These are phyloP conservation scores for Leccinum pachyderme DNA, from an alignment of 1,284 basidiomycete genomes.

Conservation along the genomic window DNA sequence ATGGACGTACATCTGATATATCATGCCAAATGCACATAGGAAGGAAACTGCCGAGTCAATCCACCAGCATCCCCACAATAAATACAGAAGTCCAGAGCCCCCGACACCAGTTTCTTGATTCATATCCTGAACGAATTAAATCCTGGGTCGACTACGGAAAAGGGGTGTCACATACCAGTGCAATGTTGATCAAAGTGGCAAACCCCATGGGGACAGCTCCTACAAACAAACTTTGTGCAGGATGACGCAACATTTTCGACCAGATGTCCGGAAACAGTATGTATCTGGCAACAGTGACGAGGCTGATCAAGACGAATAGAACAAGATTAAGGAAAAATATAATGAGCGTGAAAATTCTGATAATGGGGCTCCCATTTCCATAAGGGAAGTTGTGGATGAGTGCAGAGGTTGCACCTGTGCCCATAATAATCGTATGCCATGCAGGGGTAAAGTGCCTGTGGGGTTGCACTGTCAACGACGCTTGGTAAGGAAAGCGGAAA, in stretches of 20 bases:
- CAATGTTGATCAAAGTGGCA: slow-evolving; percentile 51
- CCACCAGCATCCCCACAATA: slow-evolving; percentile 67
- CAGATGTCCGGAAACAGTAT: slow-evolving; percentile 48
- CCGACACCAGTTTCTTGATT: slow-evolving; percentile 41
- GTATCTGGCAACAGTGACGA: slow-evolving; percentile 45
- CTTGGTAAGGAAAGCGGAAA: neutral
- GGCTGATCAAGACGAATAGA: slow-evolving; percentile 49
- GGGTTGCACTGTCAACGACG: neutral
- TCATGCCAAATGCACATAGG: slow-evolving; percentile 51
- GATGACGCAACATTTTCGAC: slow-evolving; percentile 45
- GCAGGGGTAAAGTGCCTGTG: slow-evolving; percentile 45
- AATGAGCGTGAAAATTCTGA: slow-evolving; percentile 37
- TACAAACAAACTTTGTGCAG: slow-evolving; percentile 57
- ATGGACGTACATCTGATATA: slow-evolving; percentile 51
- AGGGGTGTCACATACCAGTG: slow-evolving; percentile 39
- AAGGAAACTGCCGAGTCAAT: slow-evolving; percentile 48
- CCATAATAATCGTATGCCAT: slow-evolving; percentile 48
- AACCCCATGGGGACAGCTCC: slow-evolving; percentile 63
- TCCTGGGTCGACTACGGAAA: neutral
- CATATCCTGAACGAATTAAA: slow-evolving; percentile 15
- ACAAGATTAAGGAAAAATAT: slow-evolving; percentile 54
- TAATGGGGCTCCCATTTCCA: slow-evolving; percentile 30
- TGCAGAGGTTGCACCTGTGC: slow-evolving; percentile 41
- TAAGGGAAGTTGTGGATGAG: slow-evolving; percentile 44
- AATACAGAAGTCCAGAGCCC: slow-evolving; percentile 44